Evolutionary conservation across 2,329 filamentous ascomycete genomes (phyloP).

Genomic region (Hypoxylon rubiginosum): DNA sequence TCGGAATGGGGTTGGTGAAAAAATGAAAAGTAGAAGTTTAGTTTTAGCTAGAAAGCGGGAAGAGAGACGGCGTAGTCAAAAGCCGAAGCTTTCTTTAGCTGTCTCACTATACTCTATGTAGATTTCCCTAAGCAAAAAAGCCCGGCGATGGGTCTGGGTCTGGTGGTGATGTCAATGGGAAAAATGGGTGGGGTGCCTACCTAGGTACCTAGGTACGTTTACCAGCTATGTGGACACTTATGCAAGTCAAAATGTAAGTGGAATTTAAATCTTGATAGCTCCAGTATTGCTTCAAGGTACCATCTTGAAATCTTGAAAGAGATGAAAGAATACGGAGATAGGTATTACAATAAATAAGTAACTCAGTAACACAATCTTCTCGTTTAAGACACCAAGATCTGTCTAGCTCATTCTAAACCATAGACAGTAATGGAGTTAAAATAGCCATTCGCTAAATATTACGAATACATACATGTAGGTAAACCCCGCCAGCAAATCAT

Average conservation of each 20-base stretch:
- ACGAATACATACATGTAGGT: too few species aligned
- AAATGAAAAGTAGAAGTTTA: slow-evolving; percentile 7
- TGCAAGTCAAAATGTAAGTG: slow-evolving; percentile 1
- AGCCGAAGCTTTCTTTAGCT: slow-evolving; percentile 19
- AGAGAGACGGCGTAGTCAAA: neutral
- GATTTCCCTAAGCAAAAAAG: slow-evolving; percentile 19
- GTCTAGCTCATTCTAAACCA: neutral
- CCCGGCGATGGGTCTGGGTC: too few species aligned
- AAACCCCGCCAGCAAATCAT: slow-evolving; percentile 4
- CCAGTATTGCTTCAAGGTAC: slow-evolving; percentile 13
- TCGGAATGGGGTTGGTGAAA: neutral
- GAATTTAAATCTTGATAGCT: slow-evolving; percentile 8
- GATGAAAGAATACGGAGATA: too few species aligned
- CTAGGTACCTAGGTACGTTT: slow-evolving; percentile 16
- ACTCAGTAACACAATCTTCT: neutral
- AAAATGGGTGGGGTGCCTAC: slow-evolving; percentile 33
- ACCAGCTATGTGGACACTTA: slow-evolving; percentile 20
- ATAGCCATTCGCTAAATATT: neutral
- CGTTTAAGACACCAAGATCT: neutral
- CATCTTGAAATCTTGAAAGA: neutral
- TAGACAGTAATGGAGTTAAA: neutral
- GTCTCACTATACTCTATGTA: slow-evolving; percentile 3
- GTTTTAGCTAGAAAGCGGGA: neutral
- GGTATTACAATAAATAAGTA: neutral
- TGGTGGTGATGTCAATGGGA: slow-evolving; percentile 39